Conservation (phyloP, 31 red algal species). For the Odonthalia washingtoniensis region DNA sequence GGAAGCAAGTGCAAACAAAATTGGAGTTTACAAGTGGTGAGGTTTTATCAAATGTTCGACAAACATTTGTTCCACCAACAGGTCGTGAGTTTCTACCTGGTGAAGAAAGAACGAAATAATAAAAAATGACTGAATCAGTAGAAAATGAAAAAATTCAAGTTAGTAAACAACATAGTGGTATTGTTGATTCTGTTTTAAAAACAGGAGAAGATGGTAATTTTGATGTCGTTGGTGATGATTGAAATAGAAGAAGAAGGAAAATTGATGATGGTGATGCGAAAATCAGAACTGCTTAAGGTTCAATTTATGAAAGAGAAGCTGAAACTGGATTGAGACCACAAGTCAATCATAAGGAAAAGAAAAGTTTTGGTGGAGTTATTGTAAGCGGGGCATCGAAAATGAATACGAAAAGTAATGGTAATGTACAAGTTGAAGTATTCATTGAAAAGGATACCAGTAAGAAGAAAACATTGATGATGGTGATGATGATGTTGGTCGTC, state of each 20-base stretch:
- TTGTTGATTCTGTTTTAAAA: slow-evolving; percentile 46
- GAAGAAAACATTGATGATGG: background rate
- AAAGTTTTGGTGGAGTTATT: background rate
- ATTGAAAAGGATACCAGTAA: background rate
- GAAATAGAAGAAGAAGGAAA: too few species aligned
- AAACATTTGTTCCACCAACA: too few species aligned
- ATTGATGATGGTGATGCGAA: background rate
- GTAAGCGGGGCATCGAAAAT: background rate
- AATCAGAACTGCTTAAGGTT: slow-evolving; percentile 55
- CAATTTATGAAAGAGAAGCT: slow-evolving; percentile 55
- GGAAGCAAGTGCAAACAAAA: too few species aligned
- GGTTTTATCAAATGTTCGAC: too few species aligned
- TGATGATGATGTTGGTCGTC: background rate
- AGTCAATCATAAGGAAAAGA: background rate
- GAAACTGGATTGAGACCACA: slow-evolving; percentile 49
- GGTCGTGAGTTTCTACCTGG: too few species aligned
- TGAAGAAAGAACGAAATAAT: slow-evolving; percentile 38
- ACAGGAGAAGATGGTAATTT: slow-evolving; percentile 1
- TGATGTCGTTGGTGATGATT: background rate
- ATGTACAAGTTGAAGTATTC: background rate
- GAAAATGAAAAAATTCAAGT: slow-evolving; percentile 16
- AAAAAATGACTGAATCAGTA: slow-evolving; percentile 18
- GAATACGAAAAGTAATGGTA: slow-evolving; percentile 29
- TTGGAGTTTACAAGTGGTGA: too few species aligned
- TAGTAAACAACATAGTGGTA: slow-evolving; percentile 13